Base-by-base conservation (phyloP, 495 filamentous ascomycete genomes). In the Talaromyces trachyspermus region DNA sequence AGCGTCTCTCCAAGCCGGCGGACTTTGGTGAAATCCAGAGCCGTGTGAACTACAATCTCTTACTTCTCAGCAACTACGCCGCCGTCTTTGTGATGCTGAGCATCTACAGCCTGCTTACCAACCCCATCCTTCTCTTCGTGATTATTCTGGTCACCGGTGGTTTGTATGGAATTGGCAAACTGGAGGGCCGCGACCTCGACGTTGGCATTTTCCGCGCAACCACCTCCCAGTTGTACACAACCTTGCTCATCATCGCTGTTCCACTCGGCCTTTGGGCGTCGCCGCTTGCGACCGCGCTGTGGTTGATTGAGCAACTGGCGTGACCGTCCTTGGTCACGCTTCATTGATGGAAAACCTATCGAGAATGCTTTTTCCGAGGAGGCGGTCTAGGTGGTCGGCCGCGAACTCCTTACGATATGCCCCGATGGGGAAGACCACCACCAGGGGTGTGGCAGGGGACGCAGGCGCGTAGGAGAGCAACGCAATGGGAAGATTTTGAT, bases 331-430 rank as follows among this genome's bases (percentile, higher is more conserved):
- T 52, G 94, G 94, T 68, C 92, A 98, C 71, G 92, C 92, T 55
- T 77, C 88, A 43, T 81, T 98, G 60, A 83, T 98, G 84, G 92
- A 98, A 70, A 95, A 77, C 91, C 91, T 29, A 95, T 97, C 76
- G 92, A 96, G 81, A 90, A 91, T 89, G 89, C 91, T 98, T 98
- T 98, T 96, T 98, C 94, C 79, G 92, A 95, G 92, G 94, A 97
- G 91, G 92, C 89, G 90, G 90, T 96, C 87, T 97, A 96, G 83
- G 79, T 90, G 89, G 89, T 95, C 89, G 90, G 86, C 89, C 89
- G 89, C 89, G 87, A 94, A 80, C 88, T 95, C 89, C 89, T 83
- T 81, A 88, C 80, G 75, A 76, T 85, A 83, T 82, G 86, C 87
- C 86, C 86, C 81, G 71, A 84, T 86, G 88, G 89, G 89, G 88